Evolutionary conservation across 257 asterid genomes (phyloP).

Genomic region (Plantago major): DNA sequence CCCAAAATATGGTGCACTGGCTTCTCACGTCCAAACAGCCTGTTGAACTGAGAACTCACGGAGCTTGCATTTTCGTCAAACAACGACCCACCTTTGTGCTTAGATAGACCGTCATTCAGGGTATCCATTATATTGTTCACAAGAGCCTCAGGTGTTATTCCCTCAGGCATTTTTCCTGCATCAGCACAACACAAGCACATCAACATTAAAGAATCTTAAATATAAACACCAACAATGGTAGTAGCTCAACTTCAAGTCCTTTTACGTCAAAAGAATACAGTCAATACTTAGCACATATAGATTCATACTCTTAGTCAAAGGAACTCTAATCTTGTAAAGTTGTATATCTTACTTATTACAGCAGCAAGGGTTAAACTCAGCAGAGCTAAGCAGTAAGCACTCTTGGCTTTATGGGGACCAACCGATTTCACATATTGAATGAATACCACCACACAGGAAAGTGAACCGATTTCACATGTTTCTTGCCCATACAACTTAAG

Average conservation of each 20-base stretch:
- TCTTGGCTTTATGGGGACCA: not conserved
- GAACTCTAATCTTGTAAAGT: no score
- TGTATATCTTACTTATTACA: no score
- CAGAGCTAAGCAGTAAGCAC: not conserved
- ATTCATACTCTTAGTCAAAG: not conserved
- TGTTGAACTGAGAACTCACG: slow-evolving; percentile 39
- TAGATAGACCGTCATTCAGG: slow-evolving; percentile 47
- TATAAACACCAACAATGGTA: not conserved
- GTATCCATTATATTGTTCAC: slow-evolving; percentile 57
- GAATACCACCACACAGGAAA: no score
- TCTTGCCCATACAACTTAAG: no score
- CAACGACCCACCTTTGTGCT: slow-evolving; percentile 47
- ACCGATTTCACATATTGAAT: no score
- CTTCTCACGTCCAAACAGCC: slow-evolving; percentile 78
- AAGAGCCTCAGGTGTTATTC: slow-evolving; percentile 60
- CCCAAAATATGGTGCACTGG: slow-evolving; percentile 74
- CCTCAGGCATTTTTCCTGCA: slow-evolving; percentile 52
- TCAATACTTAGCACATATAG: no score
- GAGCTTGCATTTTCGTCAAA: slow-evolving; percentile 45
- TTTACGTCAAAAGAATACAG: no score
- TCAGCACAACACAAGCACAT: not conserved
- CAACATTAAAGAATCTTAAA: not conserved
- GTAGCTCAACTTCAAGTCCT: no score
- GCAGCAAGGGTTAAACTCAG: not conserved
- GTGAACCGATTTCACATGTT: no score